A percentile compares a stretch with the other conserved stretches of the same genome.
phyloP scores from a whole-genome alignment of 768 basidiomycete genomes.

The Ramaria rubella region DNA sequence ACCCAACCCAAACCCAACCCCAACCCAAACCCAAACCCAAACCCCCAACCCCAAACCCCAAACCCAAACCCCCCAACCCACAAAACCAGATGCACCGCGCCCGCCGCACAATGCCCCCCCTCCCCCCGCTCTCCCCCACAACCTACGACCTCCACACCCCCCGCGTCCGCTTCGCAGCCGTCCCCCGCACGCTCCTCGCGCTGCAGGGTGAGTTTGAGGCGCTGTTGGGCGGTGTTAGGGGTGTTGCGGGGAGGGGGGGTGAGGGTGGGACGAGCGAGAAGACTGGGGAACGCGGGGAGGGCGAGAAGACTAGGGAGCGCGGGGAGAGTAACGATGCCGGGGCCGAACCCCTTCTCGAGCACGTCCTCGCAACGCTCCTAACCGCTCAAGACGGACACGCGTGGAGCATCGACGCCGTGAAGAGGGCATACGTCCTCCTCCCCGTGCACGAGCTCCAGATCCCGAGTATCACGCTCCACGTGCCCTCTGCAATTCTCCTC shows the following conservation, averaged over 20 bases:
- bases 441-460: slow-evolving; percentile 54
- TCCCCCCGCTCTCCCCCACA: slow-evolving; percentile 40
- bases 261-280: too few relatives aligned
- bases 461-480: slow-evolving; percentile 43
- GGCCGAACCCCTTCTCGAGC: slow-evolving; percentile 28
- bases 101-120: slow-evolving; percentile 44
- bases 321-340: too few relatives aligned
- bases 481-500: slow-evolving; percentile 39
- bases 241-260: too few relatives aligned
- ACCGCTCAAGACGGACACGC: too few relatives aligned
- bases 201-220: slow-evolving; percentile 47
- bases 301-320: too few relatives aligned
- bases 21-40: slow-evolving; percentile 36
- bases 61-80: neutral
- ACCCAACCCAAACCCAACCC: slow-evolving; percentile 19
- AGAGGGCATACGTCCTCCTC: too few relatives aligned
- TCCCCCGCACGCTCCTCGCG: slow-evolving; percentile 38
- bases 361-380: slow-evolving; percentile 22
- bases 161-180: slow-evolving; percentile 39
- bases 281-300: too few relatives aligned
- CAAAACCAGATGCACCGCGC: slow-evolving; percentile 50
- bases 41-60: neutral
- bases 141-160: slow-evolving; percentile 44
- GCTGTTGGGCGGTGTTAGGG: too few relatives aligned
- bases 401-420: too few relatives aligned